phyloP scores from a whole-genome alignment of 2,329 filamentous ascomycete species.

The Paecilomyces niveus region DNA sequence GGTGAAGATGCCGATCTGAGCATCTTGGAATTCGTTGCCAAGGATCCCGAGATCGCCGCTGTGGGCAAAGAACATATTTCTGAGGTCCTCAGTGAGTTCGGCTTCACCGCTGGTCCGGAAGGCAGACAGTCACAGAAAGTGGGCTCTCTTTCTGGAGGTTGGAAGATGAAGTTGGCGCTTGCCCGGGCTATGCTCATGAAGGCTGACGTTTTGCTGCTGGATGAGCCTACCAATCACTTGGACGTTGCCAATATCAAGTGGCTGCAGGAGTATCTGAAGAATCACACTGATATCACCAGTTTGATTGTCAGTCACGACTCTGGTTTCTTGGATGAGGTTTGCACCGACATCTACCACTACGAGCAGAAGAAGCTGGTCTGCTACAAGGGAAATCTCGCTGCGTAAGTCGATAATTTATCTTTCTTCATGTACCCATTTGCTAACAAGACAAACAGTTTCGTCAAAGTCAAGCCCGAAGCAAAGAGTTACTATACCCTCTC shows the following conservation, averaged over 20 bases:
- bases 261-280: constrained; percentile 91
- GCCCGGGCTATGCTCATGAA: constrained; percentile 94
- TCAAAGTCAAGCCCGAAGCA: constrained; percentile 82
- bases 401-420: constrained; percentile 12
- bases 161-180: constrained; percentile 99
- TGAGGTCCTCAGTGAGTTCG: constrained; percentile 79
- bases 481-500: constrained; percentile 98
- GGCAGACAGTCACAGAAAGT: constrained; percentile 85
- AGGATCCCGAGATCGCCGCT: constrained; percentile 77
- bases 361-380: constrained; percentile 84
- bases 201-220: constrained; percentile 91
- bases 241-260: constrained; percentile 95
- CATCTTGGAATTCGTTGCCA: constrained; percentile 86
- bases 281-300: constrained; percentile 92
- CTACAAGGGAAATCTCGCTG: constrained; percentile 46
- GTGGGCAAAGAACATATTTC: constrained; percentile 76
- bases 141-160: constrained; percentile 91
- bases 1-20: constrained; percentile 95
- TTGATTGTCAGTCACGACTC: constrained; percentile 99
- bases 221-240: constrained; percentile 98
- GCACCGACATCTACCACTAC: constrained; percentile 98
- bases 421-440: background rate
- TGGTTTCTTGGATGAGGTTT: constrained; percentile 91
- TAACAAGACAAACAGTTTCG: constrained; percentile 49
- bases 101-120: constrained; percentile 83